A percentile compares a stretch with the other conserved stretches of the same genome.
Evolutionary conservation across 768 basidiomycete species (phyloP).

Genomic region (Suillus spraguei): DNA sequence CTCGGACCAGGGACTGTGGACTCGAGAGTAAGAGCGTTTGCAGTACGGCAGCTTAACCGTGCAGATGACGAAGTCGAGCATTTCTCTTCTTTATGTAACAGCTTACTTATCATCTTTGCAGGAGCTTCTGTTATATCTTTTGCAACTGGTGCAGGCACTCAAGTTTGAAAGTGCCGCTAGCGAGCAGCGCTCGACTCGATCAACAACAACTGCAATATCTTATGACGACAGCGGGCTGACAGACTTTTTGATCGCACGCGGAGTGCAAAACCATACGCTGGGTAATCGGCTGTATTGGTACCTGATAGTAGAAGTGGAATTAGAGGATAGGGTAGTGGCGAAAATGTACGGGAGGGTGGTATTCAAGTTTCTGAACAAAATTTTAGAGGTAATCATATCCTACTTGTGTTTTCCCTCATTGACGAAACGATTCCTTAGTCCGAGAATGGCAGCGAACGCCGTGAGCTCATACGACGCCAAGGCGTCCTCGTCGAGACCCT

Average conservation of each 20-base stretch:
- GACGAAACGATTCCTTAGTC: constrained; percentile 40
- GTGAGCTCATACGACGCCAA: constrained; percentile 90
- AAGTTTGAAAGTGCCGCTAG: constrained; percentile 89
- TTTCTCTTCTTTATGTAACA: background rate
- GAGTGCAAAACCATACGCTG: constrained; percentile 79
- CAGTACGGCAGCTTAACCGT: constrained; percentile 84
- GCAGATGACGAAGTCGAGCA: constrained; percentile 78
- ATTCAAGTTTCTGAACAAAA: constrained; percentile 86
- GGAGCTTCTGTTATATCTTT: constrained; percentile 90
- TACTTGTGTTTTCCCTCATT: background rate
- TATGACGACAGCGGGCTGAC: constrained; percentile 93
- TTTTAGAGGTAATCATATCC: constrained; percentile 65
- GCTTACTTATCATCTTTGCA: constrained; percentile 33
- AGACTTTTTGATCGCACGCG: constrained; percentile 87
- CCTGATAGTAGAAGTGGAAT: constrained; percentile 91
- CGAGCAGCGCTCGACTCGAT: constrained; percentile 75
- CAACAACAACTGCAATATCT: constrained; percentile 72
- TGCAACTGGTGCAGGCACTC: constrained; percentile 96
- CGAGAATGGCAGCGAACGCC: constrained; percentile 77
- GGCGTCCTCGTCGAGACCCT: constrained; percentile 87
- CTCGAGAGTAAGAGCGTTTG: constrained; percentile 91
- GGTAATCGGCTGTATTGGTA: constrained; percentile 98
- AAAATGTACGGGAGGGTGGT: constrained; percentile 95
- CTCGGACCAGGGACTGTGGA: constrained; percentile 89
- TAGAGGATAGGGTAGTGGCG: constrained; percentile 78